Conservation (phyloP, 805 yeast genomes). For the Torulaspora indica region DNA sequence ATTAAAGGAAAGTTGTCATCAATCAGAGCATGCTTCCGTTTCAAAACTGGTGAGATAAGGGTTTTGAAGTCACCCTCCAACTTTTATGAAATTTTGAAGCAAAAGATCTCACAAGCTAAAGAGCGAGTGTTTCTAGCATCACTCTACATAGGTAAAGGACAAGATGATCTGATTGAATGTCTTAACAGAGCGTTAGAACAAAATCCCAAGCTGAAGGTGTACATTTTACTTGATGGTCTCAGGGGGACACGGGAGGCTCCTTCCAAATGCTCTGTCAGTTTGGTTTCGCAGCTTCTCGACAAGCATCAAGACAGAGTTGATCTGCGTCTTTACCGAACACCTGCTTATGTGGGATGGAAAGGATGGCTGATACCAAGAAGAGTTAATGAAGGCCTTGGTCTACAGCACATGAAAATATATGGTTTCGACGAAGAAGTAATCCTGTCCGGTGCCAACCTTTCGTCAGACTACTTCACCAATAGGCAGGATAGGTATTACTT, state of each 20-base stretch:
- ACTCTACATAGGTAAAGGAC: constrained; percentile 78
- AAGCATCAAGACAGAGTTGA: constrained; percentile 63
- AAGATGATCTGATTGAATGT: constrained; percentile 66
- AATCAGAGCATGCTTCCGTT: constrained; percentile 46
- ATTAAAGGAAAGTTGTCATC: constrained; percentile 15
- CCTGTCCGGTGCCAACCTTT: constrained; percentile 85
- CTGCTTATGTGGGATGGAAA: constrained; percentile 66
- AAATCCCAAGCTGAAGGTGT: constrained; percentile 62
- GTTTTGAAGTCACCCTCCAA: constrained; percentile 61
- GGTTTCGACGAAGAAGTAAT: constrained; percentile 91
- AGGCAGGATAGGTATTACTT: constrained; percentile 90
- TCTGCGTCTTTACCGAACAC: constrained; percentile 84
- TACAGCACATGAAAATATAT: constrained; percentile 96
- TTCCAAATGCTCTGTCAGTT: constrained; percentile 64
- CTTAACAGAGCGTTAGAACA: constrained; percentile 53
- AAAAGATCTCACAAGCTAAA: constrained; percentile 58
- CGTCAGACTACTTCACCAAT: constrained; percentile 87
- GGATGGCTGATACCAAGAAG: constrained; percentile 69
- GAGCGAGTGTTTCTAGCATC: constrained; percentile 74
- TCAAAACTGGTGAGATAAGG: constrained; percentile 52
- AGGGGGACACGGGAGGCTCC: constrained; percentile 95
- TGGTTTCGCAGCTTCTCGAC: constrained; percentile 61
- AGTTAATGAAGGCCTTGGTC: constrained; percentile 83
- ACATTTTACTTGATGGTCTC: constrained; percentile 77
- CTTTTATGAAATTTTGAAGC: constrained; percentile 64